Percentiles rank a stretch among this genome's conserved stretches.
phyloP scores from a whole-genome alignment of 495 filamentous ascomycete genomes.

The Trichoderma asperelloides region DNA sequence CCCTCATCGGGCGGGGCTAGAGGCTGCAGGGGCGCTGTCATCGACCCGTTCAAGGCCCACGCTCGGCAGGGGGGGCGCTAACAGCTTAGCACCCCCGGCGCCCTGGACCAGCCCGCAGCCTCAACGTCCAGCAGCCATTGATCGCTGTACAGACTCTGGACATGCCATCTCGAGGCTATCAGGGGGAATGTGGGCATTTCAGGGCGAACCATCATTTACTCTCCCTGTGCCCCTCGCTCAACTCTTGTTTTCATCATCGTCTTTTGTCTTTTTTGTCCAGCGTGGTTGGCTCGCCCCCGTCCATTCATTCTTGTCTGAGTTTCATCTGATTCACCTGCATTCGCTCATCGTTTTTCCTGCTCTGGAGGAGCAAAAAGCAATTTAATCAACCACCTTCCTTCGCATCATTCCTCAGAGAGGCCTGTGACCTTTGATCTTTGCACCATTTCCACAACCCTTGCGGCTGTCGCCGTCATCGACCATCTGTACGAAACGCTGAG shows the following conservation, averaged over 20 bases:
- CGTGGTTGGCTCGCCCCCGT: not conserved
- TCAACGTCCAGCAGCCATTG: slow-evolving; percentile 3
- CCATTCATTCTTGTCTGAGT: not conserved
- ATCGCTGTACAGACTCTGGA: not conserved
- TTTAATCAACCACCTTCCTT: not conserved
- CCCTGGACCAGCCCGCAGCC: not conserved
- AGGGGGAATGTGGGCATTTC: not conserved
- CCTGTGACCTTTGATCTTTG: not conserved
- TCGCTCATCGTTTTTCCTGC: not conserved
- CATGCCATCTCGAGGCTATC: not conserved
- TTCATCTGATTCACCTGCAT: not conserved
- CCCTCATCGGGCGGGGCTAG: not conserved
- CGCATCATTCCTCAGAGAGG: not conserved
- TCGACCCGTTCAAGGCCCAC: not conserved
- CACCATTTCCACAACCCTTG: not conserved
- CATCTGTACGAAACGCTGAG: not conserved
- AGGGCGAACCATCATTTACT: slow-evolving; percentile 4
- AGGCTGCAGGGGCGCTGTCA: not conserved
- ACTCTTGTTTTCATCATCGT: not conserved
- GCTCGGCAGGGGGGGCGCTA: not conserved
- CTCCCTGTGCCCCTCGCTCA: not conserved
- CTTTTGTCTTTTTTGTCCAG: not conserved
- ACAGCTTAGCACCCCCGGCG: not conserved
- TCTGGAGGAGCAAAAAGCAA: not conserved
- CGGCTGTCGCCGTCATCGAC: not conserved